These are phyloP conservation scores for Globisporangium uncinulatum DNA, from an alignment of 352 stramenopile genomes.

Conservation along the genomic window DNA sequence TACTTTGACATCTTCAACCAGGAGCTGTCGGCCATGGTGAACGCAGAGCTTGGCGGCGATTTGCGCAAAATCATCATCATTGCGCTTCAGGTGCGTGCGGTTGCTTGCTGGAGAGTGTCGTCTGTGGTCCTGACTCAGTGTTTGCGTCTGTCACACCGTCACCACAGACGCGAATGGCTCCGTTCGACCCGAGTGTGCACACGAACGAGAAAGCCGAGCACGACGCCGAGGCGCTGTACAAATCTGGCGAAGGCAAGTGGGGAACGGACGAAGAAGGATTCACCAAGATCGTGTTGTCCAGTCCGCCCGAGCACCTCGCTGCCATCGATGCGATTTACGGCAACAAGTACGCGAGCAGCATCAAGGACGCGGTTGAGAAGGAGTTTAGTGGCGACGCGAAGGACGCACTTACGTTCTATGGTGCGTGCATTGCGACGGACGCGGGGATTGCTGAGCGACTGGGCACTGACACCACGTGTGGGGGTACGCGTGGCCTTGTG, in stretches of 20 bases:
- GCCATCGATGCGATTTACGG: slow-evolving; percentile 54
- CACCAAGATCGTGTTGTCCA: slow-evolving; percentile 53
- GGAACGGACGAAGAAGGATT: slow-evolving; percentile 67
- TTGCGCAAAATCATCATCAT: slow-evolving; percentile 30
- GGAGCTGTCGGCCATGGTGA: slow-evolving; percentile 26
- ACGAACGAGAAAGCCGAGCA: slow-evolving; percentile 56
- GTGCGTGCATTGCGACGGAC: slow-evolving; percentile 22
- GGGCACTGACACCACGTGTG: too few relatives aligned
- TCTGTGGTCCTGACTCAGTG: not conserved
- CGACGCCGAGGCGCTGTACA: slow-evolving; percentile 63
- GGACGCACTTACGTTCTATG: slow-evolving; percentile 47
- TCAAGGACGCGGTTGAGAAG: slow-evolving; percentile 50
- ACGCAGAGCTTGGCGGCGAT: slow-evolving; percentile 34
- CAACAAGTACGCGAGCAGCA: slow-evolving; percentile 50
- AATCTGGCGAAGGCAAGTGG: slow-evolving; percentile 73
- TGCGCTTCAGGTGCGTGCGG: slow-evolving; percentile 23
- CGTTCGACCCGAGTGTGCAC: slow-evolving; percentile 41
- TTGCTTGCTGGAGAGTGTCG: too few relatives aligned
- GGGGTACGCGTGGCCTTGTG: too few relatives aligned
- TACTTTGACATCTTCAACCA: slow-evolving; percentile 39
- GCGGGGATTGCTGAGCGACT: not conserved
- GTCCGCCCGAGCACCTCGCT: slow-evolving; percentile 50
- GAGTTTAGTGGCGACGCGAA: slow-evolving; percentile 62
- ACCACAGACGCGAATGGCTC: slow-evolving; percentile 2
- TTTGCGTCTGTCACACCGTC: not conserved